Evolutionary conservation across 192 early-diverging fungal species (phyloP).

Genomic region (Chytriomyces confervae): DNA sequence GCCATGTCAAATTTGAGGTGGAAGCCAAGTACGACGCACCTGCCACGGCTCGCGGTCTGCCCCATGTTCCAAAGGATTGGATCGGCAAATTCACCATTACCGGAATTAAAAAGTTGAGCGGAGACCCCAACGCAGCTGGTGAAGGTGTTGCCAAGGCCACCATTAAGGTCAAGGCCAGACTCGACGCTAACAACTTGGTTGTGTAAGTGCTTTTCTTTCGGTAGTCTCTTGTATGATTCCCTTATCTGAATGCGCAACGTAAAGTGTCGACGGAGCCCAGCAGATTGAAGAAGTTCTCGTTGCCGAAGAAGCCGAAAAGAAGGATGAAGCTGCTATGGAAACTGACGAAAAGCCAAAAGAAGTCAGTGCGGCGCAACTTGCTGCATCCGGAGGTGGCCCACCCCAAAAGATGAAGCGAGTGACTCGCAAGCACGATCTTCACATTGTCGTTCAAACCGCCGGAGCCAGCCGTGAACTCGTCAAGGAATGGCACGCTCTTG

Average conservation of each 20-base stretch:
- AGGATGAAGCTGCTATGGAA: slow-evolving; percentile 44
- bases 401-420: slow-evolving; percentile 88
- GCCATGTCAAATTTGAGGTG: slow-evolving; percentile 74
- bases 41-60: slow-evolving; percentile 59
- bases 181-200: slow-evolving; percentile 76
- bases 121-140: slow-evolving; percentile 56
- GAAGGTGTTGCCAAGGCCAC: slow-evolving; percentile 69
- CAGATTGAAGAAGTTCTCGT: slow-evolving; percentile 82
- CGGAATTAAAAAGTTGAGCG: slow-evolving; percentile 69
- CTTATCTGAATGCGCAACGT: background rate
- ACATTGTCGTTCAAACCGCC: slow-evolving; percentile 68
- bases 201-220: background rate
- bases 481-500: slow-evolving; percentile 72
- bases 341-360: slow-evolving; percentile 34
- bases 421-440: slow-evolving; percentile 84
- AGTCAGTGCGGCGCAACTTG: slow-evolving; percentile 7
- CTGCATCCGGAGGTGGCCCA: slow-evolving; percentile 24
- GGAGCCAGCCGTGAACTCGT: slow-evolving; percentile 65
- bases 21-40: slow-evolving; percentile 75
- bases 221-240: background rate
- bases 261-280: slow-evolving; percentile 76
- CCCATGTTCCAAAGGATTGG: slow-evolving; percentile 72
- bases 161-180: slow-evolving; percentile 89
- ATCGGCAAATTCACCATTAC: slow-evolving; percentile 88
- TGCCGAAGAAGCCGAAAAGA: slow-evolving; percentile 77